Evolutionary conservation across 2,329 filamentous ascomycete species (phyloP).

Genomic region (Cordyceps tenuipes): DNA sequence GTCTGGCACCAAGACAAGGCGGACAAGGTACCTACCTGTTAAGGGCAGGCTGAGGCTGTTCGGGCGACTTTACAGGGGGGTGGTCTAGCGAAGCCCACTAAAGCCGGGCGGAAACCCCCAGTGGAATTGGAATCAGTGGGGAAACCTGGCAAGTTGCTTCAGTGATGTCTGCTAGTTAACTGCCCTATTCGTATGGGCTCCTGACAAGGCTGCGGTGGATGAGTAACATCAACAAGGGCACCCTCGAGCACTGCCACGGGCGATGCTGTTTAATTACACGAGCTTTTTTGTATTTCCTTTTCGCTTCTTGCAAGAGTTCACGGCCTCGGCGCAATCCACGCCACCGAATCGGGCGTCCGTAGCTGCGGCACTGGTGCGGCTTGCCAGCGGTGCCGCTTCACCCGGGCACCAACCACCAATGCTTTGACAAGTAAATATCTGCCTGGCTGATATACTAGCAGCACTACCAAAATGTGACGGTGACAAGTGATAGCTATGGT

Average conservation of each 20-base stretch:
- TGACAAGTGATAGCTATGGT: neutral
- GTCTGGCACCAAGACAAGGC: neutral
- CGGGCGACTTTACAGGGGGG: neutral
- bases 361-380: conserved; percentile 2
- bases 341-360: neutral
- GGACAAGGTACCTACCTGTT: neutral
- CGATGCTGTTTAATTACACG: too few relatives aligned
- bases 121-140: too few relatives aligned
- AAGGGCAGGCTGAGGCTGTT: neutral
- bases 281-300: neutral
- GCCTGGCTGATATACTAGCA: neutral
- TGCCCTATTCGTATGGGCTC: neutral
- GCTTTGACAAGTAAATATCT: neutral
- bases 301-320: too few relatives aligned
- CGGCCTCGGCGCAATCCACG: neutral
- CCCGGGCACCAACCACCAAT: neutral
- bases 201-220: neutral
- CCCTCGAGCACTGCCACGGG: neutral
- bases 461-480: neutral
- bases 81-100: too few relatives aligned
- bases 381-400: neutral
- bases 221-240: neutral
- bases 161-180: neutral
- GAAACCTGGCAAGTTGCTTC: too few relatives aligned
- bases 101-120: too few relatives aligned